Conservation (phyloP, 2,329 filamentous ascomycete species). For the Camptophora hylomeconis region DNA sequence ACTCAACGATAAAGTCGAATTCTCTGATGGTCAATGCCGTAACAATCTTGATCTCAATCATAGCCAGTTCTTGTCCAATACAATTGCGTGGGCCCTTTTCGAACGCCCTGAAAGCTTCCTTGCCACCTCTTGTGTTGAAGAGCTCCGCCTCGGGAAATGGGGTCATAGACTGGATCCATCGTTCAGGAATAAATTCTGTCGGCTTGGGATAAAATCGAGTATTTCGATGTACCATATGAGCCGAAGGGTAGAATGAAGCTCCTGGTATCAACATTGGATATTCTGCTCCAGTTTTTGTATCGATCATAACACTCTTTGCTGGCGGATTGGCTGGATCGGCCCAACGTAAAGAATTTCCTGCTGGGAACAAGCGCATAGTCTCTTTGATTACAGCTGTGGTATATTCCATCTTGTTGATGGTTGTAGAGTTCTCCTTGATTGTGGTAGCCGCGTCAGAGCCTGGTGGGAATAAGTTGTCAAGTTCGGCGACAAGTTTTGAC, state of each 20-base stretch:
- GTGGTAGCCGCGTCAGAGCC: slow-evolving; percentile 23
- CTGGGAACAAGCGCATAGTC: slow-evolving; percentile 38
- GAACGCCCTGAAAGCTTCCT: slow-evolving; percentile 43
- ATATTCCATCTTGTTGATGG: slow-evolving; percentile 40
- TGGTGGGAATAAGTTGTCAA: slow-evolving; percentile 37
- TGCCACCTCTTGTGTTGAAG: slow-evolving; percentile 22
- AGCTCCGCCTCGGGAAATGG: slow-evolving; percentile 18
- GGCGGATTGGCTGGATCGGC: slow-evolving; percentile 1
- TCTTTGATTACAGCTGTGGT: slow-evolving; percentile 42
- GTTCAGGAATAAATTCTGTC: slow-evolving; percentile 36
- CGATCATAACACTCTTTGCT: slow-evolving; percentile 4
- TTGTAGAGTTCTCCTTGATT: slow-evolving; percentile 30
- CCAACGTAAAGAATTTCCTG: slow-evolving; percentile 18
- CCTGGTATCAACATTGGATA: slow-evolving; percentile 12
- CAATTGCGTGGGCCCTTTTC: slow-evolving; percentile 43
- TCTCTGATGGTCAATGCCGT: slow-evolving; percentile 37
- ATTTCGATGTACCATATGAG: slow-evolving; percentile 24
- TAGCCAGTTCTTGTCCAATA: slow-evolving; percentile 44
- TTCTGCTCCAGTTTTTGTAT: slow-evolving; percentile 10
- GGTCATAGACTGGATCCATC: slow-evolving; percentile 24
- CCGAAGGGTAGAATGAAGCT: slow-evolving; percentile 12
- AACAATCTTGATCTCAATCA: slow-evolving; percentile 39
- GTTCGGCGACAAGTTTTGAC: slow-evolving; percentile 32
- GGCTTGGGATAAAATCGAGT: slow-evolving; percentile 31
- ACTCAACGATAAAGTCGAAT: slow-evolving; percentile 35